Evolutionary conservation across 495 filamentous ascomycete genomes (phyloP), one percentile per base, ranked within the genome.

Genomic region (Lepraria neglecta): DNA sequence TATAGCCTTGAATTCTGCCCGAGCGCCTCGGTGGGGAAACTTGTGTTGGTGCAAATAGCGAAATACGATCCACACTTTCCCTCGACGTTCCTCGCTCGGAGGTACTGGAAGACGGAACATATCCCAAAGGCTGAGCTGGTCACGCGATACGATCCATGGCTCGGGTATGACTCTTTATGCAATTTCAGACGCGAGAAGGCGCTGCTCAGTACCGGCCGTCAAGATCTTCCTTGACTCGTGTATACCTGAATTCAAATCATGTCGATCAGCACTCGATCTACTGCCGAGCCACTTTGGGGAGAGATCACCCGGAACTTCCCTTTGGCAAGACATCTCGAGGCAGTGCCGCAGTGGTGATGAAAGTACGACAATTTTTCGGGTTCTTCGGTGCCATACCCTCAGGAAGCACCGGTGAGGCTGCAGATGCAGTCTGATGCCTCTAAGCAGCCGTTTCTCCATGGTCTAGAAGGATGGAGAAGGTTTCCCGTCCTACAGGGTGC

Each of bases 401-500:
- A 24, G 35, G n/a, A 12, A 38, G 17, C n/a, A 35, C 19, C 10
- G 19, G 6, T 38, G 35, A 54, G 31, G 51, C 30, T 54, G 12
- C 51, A 19, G 31, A 19, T 54, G 31, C 51, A 38, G 35, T 38
- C 35, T 10, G 35, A 38, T 38, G 35, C 35, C 51, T 54, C 15
- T 33, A 54, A 19, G 17, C 31, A 35, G 33, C 51, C 51, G 31
- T 54, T 31, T 54, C 31, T 35, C 17, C 31, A 33, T 12, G 30
- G 30, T 19, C 17, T 54, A n/a, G 12, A 54, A 54, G 28, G 17
- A 54, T n/a, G 30, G 31, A 52, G 48, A 9, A 52, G 50, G 30
- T 38, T 31, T 33, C 21, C 27, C 17, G 30, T 53, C 50, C 33
- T n/a, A 31, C 58, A 42, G 58, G 15, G 46, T 45, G 19, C 30